A percentile compares a stretch with the other conserved stretches of the same genome.
These are phyloP conservation scores for Colletotrichum sansevieriae DNA, from an alignment of 2,329 filamentous ascomycete species.

Conservation along the genomic window DNA sequence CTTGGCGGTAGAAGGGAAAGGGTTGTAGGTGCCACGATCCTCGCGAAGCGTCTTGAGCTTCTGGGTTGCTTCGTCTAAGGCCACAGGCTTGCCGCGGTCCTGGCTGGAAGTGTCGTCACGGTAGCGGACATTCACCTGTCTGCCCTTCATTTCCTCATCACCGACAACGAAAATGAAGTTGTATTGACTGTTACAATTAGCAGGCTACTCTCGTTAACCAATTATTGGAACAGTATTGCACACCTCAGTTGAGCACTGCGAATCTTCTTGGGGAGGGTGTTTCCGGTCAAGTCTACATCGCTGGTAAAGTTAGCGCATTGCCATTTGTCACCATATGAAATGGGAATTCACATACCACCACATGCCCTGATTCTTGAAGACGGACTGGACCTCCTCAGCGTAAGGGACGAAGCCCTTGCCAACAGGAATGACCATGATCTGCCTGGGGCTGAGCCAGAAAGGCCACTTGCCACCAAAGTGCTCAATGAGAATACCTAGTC, in stretches of 20 bases:
- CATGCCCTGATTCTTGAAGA: conserved; percentile 77
- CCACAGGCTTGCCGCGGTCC: conserved; percentile 70
- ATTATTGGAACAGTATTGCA: conserved; percentile 57
- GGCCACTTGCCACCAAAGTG: conserved; percentile 92
- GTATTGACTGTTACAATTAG: conserved; percentile 40
- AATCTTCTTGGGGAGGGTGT: conserved; percentile 92
- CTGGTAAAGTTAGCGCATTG: conserved; percentile 8
- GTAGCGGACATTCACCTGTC: conserved; percentile 74
- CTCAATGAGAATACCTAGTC: conserved; percentile 81
- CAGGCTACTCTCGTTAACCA: conserved; percentile 30
- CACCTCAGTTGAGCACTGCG: conserved; percentile 83
- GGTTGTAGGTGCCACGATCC: conserved; percentile 57
- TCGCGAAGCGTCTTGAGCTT: conserved; percentile 66
- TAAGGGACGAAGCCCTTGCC: conserved; percentile 78
- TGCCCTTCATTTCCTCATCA: conserved; percentile 70
- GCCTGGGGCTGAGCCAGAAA: conserved; percentile 88
- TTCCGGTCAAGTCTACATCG: conserved; percentile 78
- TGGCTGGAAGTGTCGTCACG: conserved; percentile 73
- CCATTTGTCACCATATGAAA: conserved; percentile 44
- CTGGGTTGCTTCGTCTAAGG: conserved; percentile 68
- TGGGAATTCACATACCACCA: conserved; percentile 65
- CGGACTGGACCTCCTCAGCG: conserved; percentile 77
- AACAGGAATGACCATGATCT: conserved; percentile 75
- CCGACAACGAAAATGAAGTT: conserved; percentile 64
- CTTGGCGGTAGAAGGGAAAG: conserved; percentile 48